Conservation (phyloP, 148 eudicot genomes). For the Spergularia bocconei region DNA sequence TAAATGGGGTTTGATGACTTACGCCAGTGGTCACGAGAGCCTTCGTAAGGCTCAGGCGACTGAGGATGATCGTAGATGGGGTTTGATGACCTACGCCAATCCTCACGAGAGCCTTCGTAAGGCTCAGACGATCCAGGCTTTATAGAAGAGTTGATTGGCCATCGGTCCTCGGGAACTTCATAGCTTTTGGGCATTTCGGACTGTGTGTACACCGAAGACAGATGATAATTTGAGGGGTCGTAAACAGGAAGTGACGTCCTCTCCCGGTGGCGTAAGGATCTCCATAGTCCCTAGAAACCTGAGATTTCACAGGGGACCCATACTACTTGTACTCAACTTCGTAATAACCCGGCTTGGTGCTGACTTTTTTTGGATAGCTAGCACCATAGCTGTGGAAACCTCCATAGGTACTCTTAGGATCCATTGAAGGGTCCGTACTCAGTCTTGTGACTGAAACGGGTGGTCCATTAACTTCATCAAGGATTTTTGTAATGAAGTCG, state of each 20-base stretch:
- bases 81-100: slow-evolving; percentile 15
- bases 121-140: slow-evolving; percentile 4
- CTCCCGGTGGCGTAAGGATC: slow-evolving; percentile 6
- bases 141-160: slow-evolving; percentile 4
- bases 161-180: slow-evolving; percentile 9
- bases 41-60: neutral
- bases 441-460: slow-evolving; percentile 8
- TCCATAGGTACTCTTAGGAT: neutral
- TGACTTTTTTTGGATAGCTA: neutral
- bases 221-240: neutral
- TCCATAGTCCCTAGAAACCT: slow-evolving; percentile 13
- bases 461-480: slow-evolving; percentile 31
- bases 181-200: neutral
- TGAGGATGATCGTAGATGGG: neutral
- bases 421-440: slow-evolving; percentile 3
- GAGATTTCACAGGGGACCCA: slow-evolving; percentile 8
- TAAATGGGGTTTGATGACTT: neutral
- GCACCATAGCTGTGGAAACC: slow-evolving; percentile 2
- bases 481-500: slow-evolving; percentile 24
- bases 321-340: slow-evolving; percentile 13
- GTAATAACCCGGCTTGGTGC: neutral
- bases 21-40: neutral
- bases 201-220: neutral
- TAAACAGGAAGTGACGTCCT: neutral
- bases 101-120: slow-evolving; percentile 1